A percentile compares a stretch with the other conserved stretches of the same genome.
These are phyloP conservation scores for Aspergillus costaricaensis DNA, from an alignment of 2,329 filamentous ascomycete genomes.

Conservation along the genomic window DNA sequence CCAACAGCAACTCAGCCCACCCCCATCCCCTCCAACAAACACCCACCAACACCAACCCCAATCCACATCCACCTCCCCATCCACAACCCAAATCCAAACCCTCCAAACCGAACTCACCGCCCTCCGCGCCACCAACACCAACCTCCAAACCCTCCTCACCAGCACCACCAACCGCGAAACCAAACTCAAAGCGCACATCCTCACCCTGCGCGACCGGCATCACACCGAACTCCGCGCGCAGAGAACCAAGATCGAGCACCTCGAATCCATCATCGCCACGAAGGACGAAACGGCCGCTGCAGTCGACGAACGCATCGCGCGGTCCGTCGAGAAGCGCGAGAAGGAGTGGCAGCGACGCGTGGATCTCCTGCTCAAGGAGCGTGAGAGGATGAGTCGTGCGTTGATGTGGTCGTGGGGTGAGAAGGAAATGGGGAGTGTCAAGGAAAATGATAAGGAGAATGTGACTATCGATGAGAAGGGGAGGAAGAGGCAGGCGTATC, in stretches of 20 bases:
- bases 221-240: conserved; percentile 30
- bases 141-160: conserved; percentile 37
- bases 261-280: conserved; percentile 38
- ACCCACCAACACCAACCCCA: conserved; percentile 23
- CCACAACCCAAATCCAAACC: conserved; percentile 25
- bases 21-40: conserved; percentile 30
- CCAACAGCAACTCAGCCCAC: conserved; percentile 30
- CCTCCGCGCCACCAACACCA: conserved; percentile 40
- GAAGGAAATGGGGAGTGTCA: conserved; percentile 36
- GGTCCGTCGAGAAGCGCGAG: conserved; percentile 46
- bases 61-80: background rate
- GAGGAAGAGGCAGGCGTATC: conserved; percentile 36
- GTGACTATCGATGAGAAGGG: conserved; percentile 28
- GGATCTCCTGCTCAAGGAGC: conserved; percentile 43
- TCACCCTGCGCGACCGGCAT: conserved; percentile 21
- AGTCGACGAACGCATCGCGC: conserved; percentile 43
- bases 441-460: conserved; percentile 24
- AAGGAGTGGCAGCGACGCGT: conserved; percentile 46
- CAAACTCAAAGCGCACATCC: conserved; percentile 36
- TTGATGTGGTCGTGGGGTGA: conserved; percentile 46
- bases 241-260: conserved; percentile 35
- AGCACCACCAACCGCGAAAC: conserved; percentile 39
- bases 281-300: conserved; percentile 45
- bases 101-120: conserved; percentile 42
- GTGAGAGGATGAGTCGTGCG: conserved; percentile 43